phyloP scores from a whole-genome alignment of 306 rosid species.

The Fragaria ananassa region DNA sequence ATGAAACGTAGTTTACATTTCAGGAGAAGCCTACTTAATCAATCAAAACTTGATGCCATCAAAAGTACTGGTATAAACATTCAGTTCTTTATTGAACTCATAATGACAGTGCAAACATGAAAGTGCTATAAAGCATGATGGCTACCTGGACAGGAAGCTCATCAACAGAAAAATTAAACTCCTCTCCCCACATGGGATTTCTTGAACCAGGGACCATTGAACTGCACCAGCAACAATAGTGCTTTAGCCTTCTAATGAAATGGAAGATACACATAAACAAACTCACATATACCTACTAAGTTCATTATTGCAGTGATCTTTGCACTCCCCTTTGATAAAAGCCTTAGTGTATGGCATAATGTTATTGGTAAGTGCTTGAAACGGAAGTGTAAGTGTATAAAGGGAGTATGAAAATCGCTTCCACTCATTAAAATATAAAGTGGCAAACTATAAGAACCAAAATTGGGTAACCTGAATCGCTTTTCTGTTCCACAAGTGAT shows the following conservation, averaged over 20 bases:
- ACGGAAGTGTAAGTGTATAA: not conserved
- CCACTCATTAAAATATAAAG: conserved; percentile 1
- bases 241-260: not conserved
- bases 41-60: not conserved
- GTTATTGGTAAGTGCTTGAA: not conserved
- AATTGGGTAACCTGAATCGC: conserved; percentile 70
- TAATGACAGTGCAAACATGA: not conserved
- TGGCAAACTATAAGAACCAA: not conserved
- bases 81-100: not conserved
- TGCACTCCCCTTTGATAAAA: not conserved
- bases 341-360: not conserved
- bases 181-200: conserved; percentile 99
- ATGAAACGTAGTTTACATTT: too few species aligned
- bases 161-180: conserved; percentile 87
- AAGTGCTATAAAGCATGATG: conserved; percentile 1
- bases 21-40: not conserved
- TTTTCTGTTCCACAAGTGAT: conserved; percentile 87
- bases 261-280: not conserved
- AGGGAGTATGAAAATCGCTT: not conserved
- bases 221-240: conserved; percentile 52
- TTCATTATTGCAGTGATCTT: not conserved
- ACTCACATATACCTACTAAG: not conserved
- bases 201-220: conserved; percentile 99
- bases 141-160: conserved; percentile 94
- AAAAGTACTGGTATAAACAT: not conserved